Evolutionary conservation across 2,329 filamentous ascomycete genomes (phyloP), one percentile per base, ranked within the genome.

Genomic region (Monosporascus sp.): DNA sequence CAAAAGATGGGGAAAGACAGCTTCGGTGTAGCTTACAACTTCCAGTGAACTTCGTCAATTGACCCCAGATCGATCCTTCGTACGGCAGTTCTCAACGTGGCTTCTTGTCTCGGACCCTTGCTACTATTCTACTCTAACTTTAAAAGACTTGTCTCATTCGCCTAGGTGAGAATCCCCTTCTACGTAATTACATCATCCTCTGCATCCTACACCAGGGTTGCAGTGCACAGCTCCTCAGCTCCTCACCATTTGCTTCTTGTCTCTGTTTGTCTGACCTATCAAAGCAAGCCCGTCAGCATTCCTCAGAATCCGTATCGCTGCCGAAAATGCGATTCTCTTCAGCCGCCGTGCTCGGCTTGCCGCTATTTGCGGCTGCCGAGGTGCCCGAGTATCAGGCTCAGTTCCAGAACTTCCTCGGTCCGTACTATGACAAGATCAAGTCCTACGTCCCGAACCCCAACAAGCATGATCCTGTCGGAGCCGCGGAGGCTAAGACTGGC

Each of bases 311-410:
- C 48, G 45, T 49, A 38, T 40, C 49, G 55, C 54, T 54, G 52
- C 51, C 51, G 66, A 77, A 61, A 57, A 86, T 86, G 84, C 83
- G 81, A 67, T 78, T 86, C 72, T 79, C 81, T 53, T 65, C 71
- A 49, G 70, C 76, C 53, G 68, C 78, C 52, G 64, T 80, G 50
- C 71, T 83, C 64, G 77, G 78, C 48, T 73, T 86, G 67, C 82
- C 84, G 60, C 71, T 82, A 17, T 73, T 86, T 60, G 77, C 74
- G 48, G 77, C 77, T 22, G 79, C 83, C 56, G 76, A 79, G 58
- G 76, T 76, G 58, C 75, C 73, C 59, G 75, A 84, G 68, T 84
- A 84, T 69, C 79, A 82, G 70, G 83, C 81, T 37, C 82, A 85
- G 66, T 82, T 85, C 70, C 80, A 85, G 63, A 78, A 80, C 68